A percentile compares a stretch with the other conserved stretches of the same genome.
Evolutionary conservation across 179 eudicot genomes (phyloP).

Genomic region (Camellia oleifera): DNA sequence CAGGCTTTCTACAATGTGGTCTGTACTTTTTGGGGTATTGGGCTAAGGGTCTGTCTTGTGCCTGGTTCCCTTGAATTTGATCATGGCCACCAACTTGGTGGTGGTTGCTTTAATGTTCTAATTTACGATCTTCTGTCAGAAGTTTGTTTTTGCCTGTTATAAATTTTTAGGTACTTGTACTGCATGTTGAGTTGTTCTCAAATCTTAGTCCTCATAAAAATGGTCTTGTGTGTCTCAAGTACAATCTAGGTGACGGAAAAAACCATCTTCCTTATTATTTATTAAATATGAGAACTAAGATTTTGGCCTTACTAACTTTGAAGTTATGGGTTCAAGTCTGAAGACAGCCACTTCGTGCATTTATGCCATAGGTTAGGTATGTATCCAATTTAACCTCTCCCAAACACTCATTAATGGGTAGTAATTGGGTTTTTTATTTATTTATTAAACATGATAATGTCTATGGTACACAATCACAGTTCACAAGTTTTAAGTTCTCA

Average conservation of each 20-base stretch:
- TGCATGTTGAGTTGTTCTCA: background rate
- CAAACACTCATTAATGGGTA: too few species aligned
- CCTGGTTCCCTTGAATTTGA: background rate
- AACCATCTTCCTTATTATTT: too few species aligned
- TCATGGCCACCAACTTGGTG: background rate
- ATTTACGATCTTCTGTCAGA: background rate
- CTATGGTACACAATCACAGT: background rate
- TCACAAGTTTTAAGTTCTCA: background rate
- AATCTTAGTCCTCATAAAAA: background rate
- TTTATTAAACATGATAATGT: background rate
- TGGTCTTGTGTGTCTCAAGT: background rate
- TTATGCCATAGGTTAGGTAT: too few species aligned
- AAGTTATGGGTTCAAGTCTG: too few species aligned
- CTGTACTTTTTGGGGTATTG: background rate
- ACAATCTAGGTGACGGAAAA: background rate
- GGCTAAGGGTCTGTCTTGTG: background rate
- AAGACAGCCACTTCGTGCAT: too few species aligned
- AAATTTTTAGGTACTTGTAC: background rate
- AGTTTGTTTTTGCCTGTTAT: background rate
- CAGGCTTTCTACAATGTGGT: background rate
- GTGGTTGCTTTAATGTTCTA: background rate
- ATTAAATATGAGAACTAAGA: too few species aligned
- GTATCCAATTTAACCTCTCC: too few species aligned
- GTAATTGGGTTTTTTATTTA: too few species aligned
- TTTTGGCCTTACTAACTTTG: too few species aligned